Base-by-base conservation (phyloP, 1,284 basidiomycete species). In the Ceratobasidium sp. region DNA sequence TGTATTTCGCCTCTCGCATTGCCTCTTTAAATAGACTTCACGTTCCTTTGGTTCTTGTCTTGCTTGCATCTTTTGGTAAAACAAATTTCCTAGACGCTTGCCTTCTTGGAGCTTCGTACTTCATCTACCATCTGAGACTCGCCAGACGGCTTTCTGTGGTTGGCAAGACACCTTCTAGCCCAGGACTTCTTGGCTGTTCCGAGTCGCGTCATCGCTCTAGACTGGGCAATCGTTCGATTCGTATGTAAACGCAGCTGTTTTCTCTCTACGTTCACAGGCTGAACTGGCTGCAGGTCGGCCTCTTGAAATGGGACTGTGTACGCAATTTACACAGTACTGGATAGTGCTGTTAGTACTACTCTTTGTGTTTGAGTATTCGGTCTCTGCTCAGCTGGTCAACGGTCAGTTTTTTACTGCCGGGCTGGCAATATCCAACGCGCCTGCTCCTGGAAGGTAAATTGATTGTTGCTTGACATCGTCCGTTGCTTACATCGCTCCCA, bases 371-470 rank as follows among this genome's bases (percentile, higher is more conserved):
- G 26, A 58, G n/a, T 14, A 43, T 41, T 41, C 36, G 23, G 67
- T 58, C 2, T 45, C 67, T 21, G 80, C 79, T 21, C 81, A 82
- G 39, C 64, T 79, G 2, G 75, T 77, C 50, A 80, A 80, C 75
- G 84, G 84, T 0, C 85, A 85, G 76, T 79, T 79, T 23, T 84
- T 82, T 76, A 85, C 85, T 5, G 79, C 82, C 67, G 85, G 83
- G 3, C 80, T 87, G n/a, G 80, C 85, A 10, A 84, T 86, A 65
- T 80, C 85, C 43, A 82, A 86, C 76, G 79, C 83, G 2, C 86
- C 85, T 4, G 77, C 79, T 71, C 79, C 82, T 23, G 80, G 81
- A 53, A 83, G 82, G 85, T 86, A 72, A 73, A 83, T 73, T 16
- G n/a, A 23, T 30, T n/a, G 30, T 32, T 12, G 3, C 14, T 16